Percentiles rank a stretch among this genome's conserved stretches.
Conservation (phyloP, 2,329 filamentous ascomycete species). For the Colletotrichum sp. region DNA sequence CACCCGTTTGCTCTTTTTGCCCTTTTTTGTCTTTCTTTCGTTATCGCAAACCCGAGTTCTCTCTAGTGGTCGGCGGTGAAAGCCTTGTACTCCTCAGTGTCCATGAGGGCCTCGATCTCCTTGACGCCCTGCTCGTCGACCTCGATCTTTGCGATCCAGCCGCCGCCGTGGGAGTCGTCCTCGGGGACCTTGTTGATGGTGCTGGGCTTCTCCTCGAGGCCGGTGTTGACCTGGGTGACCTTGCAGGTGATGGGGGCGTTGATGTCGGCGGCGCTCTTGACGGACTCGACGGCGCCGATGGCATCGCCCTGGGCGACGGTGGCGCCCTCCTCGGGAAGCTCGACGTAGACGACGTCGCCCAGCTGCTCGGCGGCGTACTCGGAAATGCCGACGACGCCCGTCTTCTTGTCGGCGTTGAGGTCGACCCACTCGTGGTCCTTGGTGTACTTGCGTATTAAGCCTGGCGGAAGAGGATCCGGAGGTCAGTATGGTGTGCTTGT, state of each 20-base stretch:
- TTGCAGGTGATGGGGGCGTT: conserved; percentile 83
- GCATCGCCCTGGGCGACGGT: conserved; percentile 78
- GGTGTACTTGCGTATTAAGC: conserved; percentile 82
- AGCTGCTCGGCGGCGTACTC: conserved; percentile 90
- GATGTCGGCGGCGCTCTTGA: conserved; percentile 98
- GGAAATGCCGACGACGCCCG: conserved; percentile 84
- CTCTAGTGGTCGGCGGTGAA: conserved; percentile 62
- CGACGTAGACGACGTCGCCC: conserved; percentile 96
- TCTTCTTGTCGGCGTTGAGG: conserved; percentile 80
- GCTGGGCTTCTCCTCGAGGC: conserved; percentile 83
- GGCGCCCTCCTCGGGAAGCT: conserved; percentile 78
- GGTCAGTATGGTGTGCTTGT: neutral
- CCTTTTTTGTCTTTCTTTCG: neutral
- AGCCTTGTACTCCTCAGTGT: conserved; percentile 75
- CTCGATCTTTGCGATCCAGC: conserved; percentile 92
- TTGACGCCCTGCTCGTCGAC: conserved; percentile 68
- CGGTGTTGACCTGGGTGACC: conserved; percentile 74
- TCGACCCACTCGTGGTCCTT: conserved; percentile 99
- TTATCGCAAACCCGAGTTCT: neutral
- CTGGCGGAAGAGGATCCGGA: conserved; percentile 39
- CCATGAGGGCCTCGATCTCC: conserved; percentile 81
- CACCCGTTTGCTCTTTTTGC: neutral
- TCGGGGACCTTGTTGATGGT: conserved; percentile 92
- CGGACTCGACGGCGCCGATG: conserved; percentile 94
- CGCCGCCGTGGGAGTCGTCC: conserved; percentile 73